Evolutionary conservation across 768 basidiomycete genomes (phyloP).

Genomic region (Termitomyces sp.): DNA sequence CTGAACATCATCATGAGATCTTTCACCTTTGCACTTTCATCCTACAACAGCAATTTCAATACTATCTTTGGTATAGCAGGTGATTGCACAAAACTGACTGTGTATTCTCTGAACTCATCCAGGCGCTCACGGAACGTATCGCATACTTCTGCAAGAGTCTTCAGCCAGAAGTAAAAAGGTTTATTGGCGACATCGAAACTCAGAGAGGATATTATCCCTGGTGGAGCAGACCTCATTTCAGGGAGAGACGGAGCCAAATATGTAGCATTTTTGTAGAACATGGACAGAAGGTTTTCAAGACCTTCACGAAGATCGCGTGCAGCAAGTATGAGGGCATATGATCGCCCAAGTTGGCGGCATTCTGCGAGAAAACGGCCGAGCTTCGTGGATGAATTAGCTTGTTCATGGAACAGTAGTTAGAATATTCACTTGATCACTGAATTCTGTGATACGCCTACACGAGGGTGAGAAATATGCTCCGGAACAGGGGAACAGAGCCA

Average conservation of each 20-base stretch:
- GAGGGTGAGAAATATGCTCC: background rate
- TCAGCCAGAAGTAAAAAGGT: constrained; percentile 7
- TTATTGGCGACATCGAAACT: background rate
- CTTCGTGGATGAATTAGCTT: background rate
- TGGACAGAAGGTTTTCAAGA: constrained; percentile 6
- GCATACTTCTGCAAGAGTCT: constrained; percentile 8
- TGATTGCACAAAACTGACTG: constrained; percentile 10
- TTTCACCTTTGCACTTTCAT: constrained; percentile 8
- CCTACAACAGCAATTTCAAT: background rate
- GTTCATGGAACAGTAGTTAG: background rate
- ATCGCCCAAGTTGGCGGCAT: constrained; percentile 15
- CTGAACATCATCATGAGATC: constrained; percentile 7
- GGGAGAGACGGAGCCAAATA: background rate
- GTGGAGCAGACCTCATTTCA: background rate
- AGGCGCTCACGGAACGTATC: constrained; percentile 11
- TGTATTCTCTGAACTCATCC: constrained; percentile 17
- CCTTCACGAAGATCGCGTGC: constrained; percentile 11
- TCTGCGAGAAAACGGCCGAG: constrained; percentile 10
- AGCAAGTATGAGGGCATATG: constrained; percentile 17
- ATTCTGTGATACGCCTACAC: background rate
- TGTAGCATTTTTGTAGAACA: constrained; percentile 11
- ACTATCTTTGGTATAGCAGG: background rate
- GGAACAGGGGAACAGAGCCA: background rate
- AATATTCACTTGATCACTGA: background rate
- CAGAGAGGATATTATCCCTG: too few species aligned